These are phyloP conservation scores for Lyophyllum semitale DNA, from an alignment of 768 basidiomycete genomes.

Conservation along the genomic window DNA sequence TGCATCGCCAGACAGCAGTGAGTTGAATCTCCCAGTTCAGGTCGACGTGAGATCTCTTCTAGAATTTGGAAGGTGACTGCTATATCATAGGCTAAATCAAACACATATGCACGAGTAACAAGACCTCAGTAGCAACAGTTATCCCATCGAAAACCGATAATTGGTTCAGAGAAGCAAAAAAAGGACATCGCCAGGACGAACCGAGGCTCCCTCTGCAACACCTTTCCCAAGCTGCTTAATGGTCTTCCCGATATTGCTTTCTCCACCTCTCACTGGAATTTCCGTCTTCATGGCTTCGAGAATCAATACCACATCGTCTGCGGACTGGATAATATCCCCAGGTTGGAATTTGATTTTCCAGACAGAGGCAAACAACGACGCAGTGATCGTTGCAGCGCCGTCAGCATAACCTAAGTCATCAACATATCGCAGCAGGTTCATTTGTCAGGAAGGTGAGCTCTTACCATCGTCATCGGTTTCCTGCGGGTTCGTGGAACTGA, in stretches of 20 bases:
- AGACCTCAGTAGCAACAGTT: too few relatives aligned
- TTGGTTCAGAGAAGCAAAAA: slow-evolving; percentile 28
- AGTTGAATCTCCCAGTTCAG: too few relatives aligned
- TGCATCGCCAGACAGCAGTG: too few relatives aligned
- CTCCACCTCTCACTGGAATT: slow-evolving; percentile 48
- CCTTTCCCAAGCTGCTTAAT: slow-evolving; percentile 42
- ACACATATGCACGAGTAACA: too few relatives aligned
- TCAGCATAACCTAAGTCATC: not conserved
- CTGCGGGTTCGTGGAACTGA: not conserved
- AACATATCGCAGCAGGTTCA: not conserved
- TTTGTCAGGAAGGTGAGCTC: not conserved
- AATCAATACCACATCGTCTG: slow-evolving; percentile 46
- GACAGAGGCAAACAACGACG: slow-evolving; percentile 46
- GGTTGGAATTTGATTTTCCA: slow-evolving; percentile 50
- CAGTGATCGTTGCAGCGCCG: slow-evolving; percentile 17
- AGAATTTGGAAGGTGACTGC: too few relatives aligned
- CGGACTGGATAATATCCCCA: slow-evolving; percentile 42
- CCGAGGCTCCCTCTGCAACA: slow-evolving; percentile 42
- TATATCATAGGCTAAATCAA: too few relatives aligned
- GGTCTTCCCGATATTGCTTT: slow-evolving; percentile 43
- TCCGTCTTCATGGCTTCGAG: slow-evolving; percentile 73
- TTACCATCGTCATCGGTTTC: slow-evolving; percentile 1
- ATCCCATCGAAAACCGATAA: too few relatives aligned
- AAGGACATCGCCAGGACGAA: slow-evolving; percentile 49
- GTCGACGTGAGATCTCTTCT: too few relatives aligned